phyloP scores from a whole-genome alignment of 495 filamentous ascomycete genomes.

The Penicillium longicatenatum region DNA sequence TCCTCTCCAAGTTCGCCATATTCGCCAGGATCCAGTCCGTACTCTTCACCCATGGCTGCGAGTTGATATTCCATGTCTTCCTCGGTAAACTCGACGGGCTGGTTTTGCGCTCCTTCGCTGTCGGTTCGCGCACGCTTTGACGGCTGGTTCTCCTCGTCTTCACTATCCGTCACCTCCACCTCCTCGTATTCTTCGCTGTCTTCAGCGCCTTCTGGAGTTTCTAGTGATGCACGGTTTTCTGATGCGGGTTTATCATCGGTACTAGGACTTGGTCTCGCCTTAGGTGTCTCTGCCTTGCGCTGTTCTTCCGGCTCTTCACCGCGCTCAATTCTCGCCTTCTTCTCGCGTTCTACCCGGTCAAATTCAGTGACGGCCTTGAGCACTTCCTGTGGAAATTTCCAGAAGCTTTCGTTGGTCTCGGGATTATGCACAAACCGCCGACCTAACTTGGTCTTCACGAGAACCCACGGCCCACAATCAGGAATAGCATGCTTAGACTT shows the following conservation, averaged over 20 bases:
- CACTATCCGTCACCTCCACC: constrained; percentile 80
- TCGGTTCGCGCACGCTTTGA: constrained; percentile 70
- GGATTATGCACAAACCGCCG: constrained; percentile 87
- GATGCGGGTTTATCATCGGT: background rate
- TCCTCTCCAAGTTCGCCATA: constrained; percentile 66
- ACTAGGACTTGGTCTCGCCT: constrained; percentile 3
- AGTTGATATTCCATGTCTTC: constrained; percentile 94
- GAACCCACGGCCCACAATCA: constrained; percentile 82
- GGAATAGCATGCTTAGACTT: constrained; percentile 78
- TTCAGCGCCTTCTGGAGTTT: constrained; percentile 24
- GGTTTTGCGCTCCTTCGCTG: constrained; percentile 50
- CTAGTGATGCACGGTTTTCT: constrained; percentile 5
- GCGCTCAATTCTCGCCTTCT: constrained; percentile 46
- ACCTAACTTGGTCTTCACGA: constrained; percentile 87
- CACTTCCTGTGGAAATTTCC: constrained; percentile 85
- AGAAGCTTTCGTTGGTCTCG: constrained; percentile 82
- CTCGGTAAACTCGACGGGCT: constrained; percentile 86
- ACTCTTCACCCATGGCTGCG: constrained; percentile 79
- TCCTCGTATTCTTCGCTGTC: constrained; percentile 81
- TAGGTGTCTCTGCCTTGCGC: constrained; percentile 10
- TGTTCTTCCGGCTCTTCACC: constrained; percentile 36
- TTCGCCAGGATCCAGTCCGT: constrained; percentile 70
- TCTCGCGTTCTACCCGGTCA: constrained; percentile 57
- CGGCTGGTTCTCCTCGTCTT: constrained; percentile 53
- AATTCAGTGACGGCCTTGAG: constrained; percentile 77